Conservation (phyloP, 108 stramenopile species). For the Pseudonitzschia delicatissima region DNA sequence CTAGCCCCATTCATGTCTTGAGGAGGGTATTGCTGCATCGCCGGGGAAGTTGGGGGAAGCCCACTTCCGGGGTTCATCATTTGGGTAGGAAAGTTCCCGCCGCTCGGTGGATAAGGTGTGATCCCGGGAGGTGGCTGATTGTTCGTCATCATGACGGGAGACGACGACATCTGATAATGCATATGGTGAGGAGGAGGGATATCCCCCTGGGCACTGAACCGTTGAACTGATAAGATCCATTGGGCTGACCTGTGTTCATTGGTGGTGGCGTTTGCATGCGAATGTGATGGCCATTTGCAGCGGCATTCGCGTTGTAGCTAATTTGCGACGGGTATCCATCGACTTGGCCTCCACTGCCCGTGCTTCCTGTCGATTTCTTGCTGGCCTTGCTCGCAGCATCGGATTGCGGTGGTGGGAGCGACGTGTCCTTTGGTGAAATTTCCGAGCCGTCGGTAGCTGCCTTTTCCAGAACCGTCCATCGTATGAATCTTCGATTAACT, state of each 20-base stretch:
- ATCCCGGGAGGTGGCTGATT: slow-evolving; percentile 4
- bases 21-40: not conserved
- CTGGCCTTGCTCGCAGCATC: slow-evolving; percentile 7
- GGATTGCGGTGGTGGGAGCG: not conserved
- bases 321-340: slow-evolving; percentile 8
- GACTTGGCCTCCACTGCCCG: not conserved
- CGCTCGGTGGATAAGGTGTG: not conserved
- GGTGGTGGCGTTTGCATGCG: not conserved
- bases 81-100: slow-evolving; percentile 6
- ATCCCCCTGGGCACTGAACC: not conserved
- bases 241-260: not conserved
- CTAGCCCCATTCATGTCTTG: not conserved
- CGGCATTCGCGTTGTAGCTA: not conserved
- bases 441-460: not conserved
- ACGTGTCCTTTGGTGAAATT: not conserved
- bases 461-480: not conserved
- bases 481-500: no score
- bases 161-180: slow-evolving; percentile 9
- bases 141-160: not conserved
- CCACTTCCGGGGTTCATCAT: not conserved
- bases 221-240: not conserved
- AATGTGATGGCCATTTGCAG: not conserved
- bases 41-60: slow-evolving; percentile 5
- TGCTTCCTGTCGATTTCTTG: slow-evolving; percentile 4
- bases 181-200: slow-evolving; percentile 1